These are phyloP conservation scores for Quercus tomentella DNA, from an alignment of 331 rosid genomes.

Conservation along the genomic window DNA sequence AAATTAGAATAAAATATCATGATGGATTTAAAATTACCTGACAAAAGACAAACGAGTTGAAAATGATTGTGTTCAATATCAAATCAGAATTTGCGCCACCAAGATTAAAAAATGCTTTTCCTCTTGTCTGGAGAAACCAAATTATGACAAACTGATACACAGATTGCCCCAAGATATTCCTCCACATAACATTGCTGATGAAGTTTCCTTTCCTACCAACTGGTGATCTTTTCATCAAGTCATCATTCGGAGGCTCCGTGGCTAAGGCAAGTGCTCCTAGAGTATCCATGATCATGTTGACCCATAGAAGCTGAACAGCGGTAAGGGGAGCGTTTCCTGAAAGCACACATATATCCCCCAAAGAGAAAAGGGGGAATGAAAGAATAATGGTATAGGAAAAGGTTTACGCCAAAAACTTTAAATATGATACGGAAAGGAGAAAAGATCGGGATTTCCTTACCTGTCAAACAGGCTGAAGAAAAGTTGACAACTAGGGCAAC, in stretches of 20 bases:
- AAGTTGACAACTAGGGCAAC: conserved; percentile 98
- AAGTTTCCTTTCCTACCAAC: conserved; percentile 97
- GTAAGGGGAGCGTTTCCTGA: conserved; percentile 92
- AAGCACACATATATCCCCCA: conserved; percentile 7
- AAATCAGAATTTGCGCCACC: conserved; percentile 66
- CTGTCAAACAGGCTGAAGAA: conserved; percentile 90
- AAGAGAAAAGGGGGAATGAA: not conserved
- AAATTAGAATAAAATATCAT: conserved; percentile 3
- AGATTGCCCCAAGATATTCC: conserved; percentile 92
- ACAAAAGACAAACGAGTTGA: conserved; percentile 91
- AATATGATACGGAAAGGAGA: not conserved
- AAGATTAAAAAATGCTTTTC: conserved; percentile 64
- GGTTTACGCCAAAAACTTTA: conserved; percentile 4
- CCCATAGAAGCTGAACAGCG: conserved; percentile 99
- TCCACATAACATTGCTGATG: conserved; percentile 96
- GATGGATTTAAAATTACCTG: conserved; percentile 57
- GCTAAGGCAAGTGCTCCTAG: conserved; percentile 98
- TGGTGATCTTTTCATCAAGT: conserved; percentile 84
- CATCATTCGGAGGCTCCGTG: conserved; percentile 87
- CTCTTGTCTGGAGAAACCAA: conserved; percentile 91
- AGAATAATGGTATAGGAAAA: not conserved
- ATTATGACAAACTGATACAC: conserved; percentile 73
- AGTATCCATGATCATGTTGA: conserved; percentile 99
- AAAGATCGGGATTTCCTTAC: conserved; percentile 28
- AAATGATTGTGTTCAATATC: conserved; percentile 86